Evolutionary conservation across 1,284 basidiomycete species (phyloP).

Genomic region (Trichosporon inkin): DNA sequence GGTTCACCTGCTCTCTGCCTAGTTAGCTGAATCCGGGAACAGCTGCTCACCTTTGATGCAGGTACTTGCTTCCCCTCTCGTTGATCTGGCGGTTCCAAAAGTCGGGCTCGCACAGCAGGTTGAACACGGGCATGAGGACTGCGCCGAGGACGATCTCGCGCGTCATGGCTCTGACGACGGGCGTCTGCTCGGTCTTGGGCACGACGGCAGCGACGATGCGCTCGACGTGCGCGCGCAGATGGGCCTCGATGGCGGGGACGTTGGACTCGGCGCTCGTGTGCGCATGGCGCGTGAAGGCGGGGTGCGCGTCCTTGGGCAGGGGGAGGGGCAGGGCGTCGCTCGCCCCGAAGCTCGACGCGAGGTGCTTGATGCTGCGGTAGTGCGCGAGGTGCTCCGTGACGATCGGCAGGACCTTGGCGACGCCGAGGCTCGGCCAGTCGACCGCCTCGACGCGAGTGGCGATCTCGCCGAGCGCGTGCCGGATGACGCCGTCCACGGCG

Average conservation of each 20-base stretch:
- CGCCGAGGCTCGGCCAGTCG: constrained; percentile 72
- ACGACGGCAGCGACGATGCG: constrained; percentile 66
- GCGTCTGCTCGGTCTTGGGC: constrained; percentile 71
- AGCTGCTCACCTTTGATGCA: constrained; percentile 37
- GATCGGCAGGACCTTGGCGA: constrained; percentile 77
- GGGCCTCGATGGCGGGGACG: constrained; percentile 84
- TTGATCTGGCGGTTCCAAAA: constrained; percentile 94
- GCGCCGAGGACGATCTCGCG: constrained; percentile 79
- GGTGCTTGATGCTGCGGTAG: constrained; percentile 82
- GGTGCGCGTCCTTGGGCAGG: constrained; percentile 55
- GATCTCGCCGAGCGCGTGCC: constrained; percentile 61
- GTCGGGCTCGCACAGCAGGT: constrained; percentile 88
- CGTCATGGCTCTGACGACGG: constrained; percentile 65
- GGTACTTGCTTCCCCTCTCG: constrained; percentile 53
- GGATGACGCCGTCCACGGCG: constrained; percentile 71
- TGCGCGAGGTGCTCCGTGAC: constrained; percentile 83
- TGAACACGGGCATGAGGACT: constrained; percentile 78
- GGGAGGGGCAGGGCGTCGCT: constrained; percentile 42
- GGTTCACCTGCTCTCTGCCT: constrained; percentile 52
- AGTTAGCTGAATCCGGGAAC: not conserved
- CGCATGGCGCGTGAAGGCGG: constrained; percentile 77
- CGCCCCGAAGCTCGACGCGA: constrained; percentile 45
- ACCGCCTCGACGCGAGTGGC: constrained; percentile 58
- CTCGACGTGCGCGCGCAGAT: constrained; percentile 68
- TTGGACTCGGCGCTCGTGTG: constrained; percentile 71